Evolutionary conservation across 108 stramenopile genomes (phyloP).

Genomic region (Discostella stelligeroides): DNA sequence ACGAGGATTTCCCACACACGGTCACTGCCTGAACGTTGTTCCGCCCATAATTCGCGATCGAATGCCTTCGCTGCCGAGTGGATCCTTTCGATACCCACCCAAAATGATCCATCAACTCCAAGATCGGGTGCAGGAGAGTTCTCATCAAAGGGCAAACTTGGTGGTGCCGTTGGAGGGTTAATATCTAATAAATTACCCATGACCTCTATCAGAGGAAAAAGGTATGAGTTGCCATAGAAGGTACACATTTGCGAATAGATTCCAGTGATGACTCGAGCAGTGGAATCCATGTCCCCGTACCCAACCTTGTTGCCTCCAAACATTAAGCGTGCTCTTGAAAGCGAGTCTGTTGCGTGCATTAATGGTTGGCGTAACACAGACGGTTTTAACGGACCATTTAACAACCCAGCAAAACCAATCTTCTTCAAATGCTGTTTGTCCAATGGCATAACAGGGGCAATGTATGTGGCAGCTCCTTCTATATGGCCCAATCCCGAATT

Average conservation of each 20-base stretch:
- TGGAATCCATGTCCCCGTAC: slow-evolving; percentile 65
- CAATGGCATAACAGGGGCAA: slow-evolving; percentile 71
- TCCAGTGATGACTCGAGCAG: slow-evolving; percentile 77
- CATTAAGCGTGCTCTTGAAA: slow-evolving; percentile 86
- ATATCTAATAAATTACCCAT: slow-evolving; percentile 66
- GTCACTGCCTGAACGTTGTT: slow-evolving; percentile 69
- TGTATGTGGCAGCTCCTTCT: slow-evolving; percentile 72
- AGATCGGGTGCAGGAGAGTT: slow-evolving; percentile 78
- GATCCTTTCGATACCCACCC: slow-evolving; percentile 80
- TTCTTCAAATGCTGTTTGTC: slow-evolving; percentile 66
- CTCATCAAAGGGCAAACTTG: slow-evolving; percentile 82
- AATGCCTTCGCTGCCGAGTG: slow-evolving; percentile 86
- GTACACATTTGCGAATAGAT: slow-evolving; percentile 86
- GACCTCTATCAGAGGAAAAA: slow-evolving; percentile 80
- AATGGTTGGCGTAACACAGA: slow-evolving; percentile 82
- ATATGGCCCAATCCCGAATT: slow-evolving; percentile 49
- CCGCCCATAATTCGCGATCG: slow-evolving; percentile 87
- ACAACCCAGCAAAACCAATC: slow-evolving; percentile 63
- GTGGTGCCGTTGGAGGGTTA: slow-evolving; percentile 65
- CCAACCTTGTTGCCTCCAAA: slow-evolving; percentile 64
- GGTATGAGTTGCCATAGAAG: slow-evolving; percentile 79
- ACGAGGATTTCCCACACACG: slow-evolving; percentile 83
- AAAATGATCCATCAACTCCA: slow-evolving; percentile 80
- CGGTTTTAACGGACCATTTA: slow-evolving; percentile 77
- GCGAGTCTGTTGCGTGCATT: slow-evolving; percentile 83